phyloP scores from a whole-genome alignment of 208 protist genomes.

The Phytomonas serpens region DNA sequence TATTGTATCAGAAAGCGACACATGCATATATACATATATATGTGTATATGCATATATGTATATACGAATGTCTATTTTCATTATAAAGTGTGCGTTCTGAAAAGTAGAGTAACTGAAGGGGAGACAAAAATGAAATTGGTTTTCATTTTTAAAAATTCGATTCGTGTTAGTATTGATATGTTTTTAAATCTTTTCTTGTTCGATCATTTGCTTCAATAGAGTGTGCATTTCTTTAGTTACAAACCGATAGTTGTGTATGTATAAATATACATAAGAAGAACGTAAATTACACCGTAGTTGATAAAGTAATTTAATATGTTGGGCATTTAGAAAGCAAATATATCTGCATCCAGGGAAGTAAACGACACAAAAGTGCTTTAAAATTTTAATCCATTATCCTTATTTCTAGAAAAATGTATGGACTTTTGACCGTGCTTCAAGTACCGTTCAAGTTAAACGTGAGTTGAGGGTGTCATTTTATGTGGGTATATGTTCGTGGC shows the following conservation, averaged over 20 bases:
- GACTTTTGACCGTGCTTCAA: background rate
- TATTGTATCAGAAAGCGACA: background rate
- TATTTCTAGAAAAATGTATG: background rate
- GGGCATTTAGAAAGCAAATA: background rate
- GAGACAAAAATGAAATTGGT: background rate
- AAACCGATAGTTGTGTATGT: slow-evolving; percentile 1
- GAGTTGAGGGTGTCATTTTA: background rate
- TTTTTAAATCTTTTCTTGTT: background rate
- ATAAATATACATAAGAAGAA: slow-evolving; percentile 17
- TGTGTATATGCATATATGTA: background rate
- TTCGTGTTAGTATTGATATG: slow-evolving; percentile 1
- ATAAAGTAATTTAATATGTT: background rate
- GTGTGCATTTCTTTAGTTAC: slow-evolving; percentile 5
- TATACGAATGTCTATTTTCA: background rate
- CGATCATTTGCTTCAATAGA: background rate
- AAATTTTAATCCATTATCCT: background rate
- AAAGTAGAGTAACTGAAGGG: background rate
- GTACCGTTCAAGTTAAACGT: background rate
- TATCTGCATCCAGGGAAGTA: background rate
- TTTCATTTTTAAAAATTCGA: slow-evolving; percentile 4
- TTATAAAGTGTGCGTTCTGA: background rate
- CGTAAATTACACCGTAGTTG: background rate
- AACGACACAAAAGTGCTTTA: slow-evolving; percentile 2
- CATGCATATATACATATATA: background rate
- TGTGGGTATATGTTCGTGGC: background rate